These are phyloP conservation scores for Friedmanniomyces simplex DNA, from an alignment of 495 filamentous ascomycete genomes.

Conservation along the genomic window DNA sequence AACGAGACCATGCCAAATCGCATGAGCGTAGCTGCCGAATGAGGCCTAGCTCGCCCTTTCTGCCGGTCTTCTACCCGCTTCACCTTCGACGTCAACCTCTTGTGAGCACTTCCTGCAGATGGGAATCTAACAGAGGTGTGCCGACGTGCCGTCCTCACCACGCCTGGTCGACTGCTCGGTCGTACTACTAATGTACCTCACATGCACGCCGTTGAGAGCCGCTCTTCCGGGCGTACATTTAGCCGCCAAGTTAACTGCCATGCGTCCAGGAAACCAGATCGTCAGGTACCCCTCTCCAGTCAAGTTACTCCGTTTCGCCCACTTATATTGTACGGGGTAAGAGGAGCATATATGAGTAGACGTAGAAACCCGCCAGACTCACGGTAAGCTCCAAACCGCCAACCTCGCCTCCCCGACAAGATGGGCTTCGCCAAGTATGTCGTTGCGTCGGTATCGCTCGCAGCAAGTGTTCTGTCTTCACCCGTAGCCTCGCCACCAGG, in stretches of 20 bases:
- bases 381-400: neutral
- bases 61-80: no score
- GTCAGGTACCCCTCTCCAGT: constrained; percentile 2
- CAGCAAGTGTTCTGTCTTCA: neutral
- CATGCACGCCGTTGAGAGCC: neutral
- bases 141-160: no score
- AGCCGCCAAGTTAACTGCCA: neutral
- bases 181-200: no score
- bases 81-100: no score
- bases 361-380: neutral
- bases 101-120: no score
- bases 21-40: no score
- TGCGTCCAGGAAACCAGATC: neutral
- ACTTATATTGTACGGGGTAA: neutral
- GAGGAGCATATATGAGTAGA: neutral
- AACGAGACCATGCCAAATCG: no score
- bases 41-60: neutral
- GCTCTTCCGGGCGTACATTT: neutral
- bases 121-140: no score
- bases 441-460: neutral
- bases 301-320: neutral
- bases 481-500: neutral
- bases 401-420: neutral
- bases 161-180: no score
- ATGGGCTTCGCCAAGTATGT: neutral